These are phyloP conservation scores for Irpex sp. DNA, from an alignment of 1,284 basidiomycete genomes.

Conservation along the genomic window DNA sequence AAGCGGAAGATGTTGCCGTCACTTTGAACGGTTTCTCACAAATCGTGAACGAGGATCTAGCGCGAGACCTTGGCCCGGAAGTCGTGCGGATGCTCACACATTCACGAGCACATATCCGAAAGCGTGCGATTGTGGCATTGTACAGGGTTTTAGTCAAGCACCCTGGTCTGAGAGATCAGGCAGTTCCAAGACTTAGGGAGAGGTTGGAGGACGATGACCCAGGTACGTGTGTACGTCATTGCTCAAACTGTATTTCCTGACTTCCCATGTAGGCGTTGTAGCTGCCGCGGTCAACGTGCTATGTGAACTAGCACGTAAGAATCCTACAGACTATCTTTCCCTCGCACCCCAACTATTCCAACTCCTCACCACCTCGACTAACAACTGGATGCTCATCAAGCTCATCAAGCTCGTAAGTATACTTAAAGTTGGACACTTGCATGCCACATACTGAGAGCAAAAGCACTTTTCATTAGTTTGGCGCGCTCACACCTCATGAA, in stretches of 20 bases:
- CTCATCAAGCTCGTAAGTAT: constrained; percentile 86
- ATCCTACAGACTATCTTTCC: constrained; percentile 76
- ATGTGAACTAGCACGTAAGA: constrained; percentile 85
- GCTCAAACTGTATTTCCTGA: neutral
- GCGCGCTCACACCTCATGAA: constrained; percentile 86
- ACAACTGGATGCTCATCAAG: constrained; percentile 99
- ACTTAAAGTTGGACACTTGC: constrained; percentile 9
- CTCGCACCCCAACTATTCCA: constrained; percentile 93
- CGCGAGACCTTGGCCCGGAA: constrained; percentile 85
- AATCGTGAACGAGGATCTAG: constrained; percentile 86
- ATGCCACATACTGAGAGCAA: constrained; percentile 4
- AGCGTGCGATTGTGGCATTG: constrained; percentile 82
- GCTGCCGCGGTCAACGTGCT: constrained; percentile 92
- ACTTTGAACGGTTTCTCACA: constrained; percentile 87
- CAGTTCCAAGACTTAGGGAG: constrained; percentile 74
- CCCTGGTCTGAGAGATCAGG: constrained; percentile 70
- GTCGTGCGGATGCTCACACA: constrained; percentile 89
- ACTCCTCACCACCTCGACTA: constrained; percentile 90
- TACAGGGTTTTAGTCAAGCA: constrained; percentile 78
- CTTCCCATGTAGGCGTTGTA: constrained; percentile 66
- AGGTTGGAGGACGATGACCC: constrained; percentile 84
- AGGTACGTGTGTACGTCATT: constrained; percentile 38
- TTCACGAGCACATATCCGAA: constrained; percentile 84
- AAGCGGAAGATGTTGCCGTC: constrained; percentile 73
- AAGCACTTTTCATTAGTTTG: constrained; percentile 59